Evolutionary conservation across 2,329 filamentous ascomycete species (phyloP).

Genomic region (Simplicillium aogashimaense): DNA sequence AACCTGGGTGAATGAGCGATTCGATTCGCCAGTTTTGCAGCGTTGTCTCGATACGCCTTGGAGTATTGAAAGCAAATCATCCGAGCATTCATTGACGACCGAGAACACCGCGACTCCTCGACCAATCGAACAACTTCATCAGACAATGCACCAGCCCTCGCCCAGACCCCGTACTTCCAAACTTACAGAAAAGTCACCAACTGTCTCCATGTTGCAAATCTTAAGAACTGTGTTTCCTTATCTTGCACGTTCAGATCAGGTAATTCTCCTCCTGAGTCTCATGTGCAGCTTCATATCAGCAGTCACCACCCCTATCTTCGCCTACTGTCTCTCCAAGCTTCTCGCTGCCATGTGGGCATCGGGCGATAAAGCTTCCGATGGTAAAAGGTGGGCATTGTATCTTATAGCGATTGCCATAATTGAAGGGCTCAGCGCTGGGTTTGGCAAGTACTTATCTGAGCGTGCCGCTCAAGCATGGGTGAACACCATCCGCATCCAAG

Average conservation of each 20-base stretch:
- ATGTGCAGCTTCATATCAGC: conserved; percentile 46
- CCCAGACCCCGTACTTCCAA: too few species aligned
- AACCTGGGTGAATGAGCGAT: too few species aligned
- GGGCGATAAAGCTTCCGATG: conserved; percentile 33
- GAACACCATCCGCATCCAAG: conserved; percentile 56
- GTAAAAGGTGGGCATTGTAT: conserved; percentile 57
- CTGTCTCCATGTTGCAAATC: too few species aligned
- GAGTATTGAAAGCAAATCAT: too few species aligned
- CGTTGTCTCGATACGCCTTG: conserved; percentile 37
- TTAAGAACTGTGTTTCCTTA: too few species aligned
- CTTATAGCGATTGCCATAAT: conserved; percentile 58
- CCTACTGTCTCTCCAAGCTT: conserved; percentile 64
- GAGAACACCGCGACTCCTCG: too few species aligned
- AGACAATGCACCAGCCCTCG: too few species aligned
- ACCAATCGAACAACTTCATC: too few species aligned
- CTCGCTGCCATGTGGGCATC: conserved; percentile 58
- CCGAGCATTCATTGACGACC: too few species aligned
- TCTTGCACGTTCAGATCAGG: too few species aligned
- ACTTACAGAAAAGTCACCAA: too few species aligned
- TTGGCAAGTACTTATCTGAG: conserved; percentile 64
- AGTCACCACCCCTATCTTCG: conserved; percentile 62
- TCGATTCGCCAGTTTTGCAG: conserved; percentile 10
- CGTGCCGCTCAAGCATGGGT: conserved; percentile 67
- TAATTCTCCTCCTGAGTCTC: too few species aligned
- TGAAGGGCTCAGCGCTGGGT: conserved; percentile 57